These are phyloP conservation scores for Ailanthus altissimus DNA, from an alignment of 345 rosid genomes.

Conservation along the genomic window DNA sequence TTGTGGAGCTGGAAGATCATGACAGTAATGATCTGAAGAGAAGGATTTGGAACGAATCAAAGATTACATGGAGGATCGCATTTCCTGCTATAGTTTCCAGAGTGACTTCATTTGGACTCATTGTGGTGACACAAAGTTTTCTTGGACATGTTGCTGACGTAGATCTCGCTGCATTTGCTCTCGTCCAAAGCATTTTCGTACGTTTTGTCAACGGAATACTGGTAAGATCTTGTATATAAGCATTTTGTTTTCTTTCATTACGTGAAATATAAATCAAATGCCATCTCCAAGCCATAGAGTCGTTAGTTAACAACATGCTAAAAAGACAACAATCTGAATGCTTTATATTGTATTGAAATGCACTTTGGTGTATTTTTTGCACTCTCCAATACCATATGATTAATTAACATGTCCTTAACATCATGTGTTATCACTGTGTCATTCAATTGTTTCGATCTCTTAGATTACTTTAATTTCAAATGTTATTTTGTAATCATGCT, in stretches of 20 bases:
- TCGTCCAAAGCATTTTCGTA: constrained; percentile 43
- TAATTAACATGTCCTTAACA: too few relatives aligned
- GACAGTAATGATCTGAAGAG: constrained; percentile 6
- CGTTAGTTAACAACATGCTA: neutral
- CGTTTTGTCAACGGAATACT: constrained; percentile 47
- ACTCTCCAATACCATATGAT: too few relatives aligned
- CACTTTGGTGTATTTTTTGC: too few relatives aligned
- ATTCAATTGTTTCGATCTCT: too few relatives aligned
- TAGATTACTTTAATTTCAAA: too few relatives aligned
- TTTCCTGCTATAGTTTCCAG: constrained; percentile 54
- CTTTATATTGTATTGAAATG: neutral
- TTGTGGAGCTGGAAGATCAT: constrained; percentile 25
- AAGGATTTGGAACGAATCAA: constrained; percentile 39
- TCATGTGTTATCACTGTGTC: too few relatives aligned
- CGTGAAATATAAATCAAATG: too few relatives aligned
- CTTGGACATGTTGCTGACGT: constrained; percentile 43
- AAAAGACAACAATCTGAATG: neutral
- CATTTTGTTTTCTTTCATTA: too few relatives aligned
- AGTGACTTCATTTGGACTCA: constrained; percentile 45
- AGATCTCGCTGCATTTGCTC: constrained; percentile 53
- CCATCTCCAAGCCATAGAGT: too few relatives aligned
- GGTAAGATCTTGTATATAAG: constrained; percentile 22
- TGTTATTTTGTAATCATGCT: too few relatives aligned
- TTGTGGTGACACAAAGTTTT: constrained; percentile 57
- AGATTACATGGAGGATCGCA: constrained; percentile 50